phyloP scores from a whole-genome alignment of 2,329 filamentous ascomycete species.

The Penicillium sp. region DNA sequence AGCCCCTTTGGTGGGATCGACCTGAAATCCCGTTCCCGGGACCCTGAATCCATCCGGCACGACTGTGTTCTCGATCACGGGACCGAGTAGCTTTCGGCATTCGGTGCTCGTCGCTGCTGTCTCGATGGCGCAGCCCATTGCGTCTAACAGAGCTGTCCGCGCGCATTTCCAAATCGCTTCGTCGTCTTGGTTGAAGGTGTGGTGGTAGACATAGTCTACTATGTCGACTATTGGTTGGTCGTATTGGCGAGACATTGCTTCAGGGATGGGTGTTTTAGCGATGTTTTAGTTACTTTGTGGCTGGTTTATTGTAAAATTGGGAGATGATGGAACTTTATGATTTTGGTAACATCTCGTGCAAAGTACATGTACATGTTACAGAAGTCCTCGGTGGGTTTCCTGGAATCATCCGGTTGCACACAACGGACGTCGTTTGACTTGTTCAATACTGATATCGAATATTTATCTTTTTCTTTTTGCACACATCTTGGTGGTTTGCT shows the following conservation, averaged over 20 bases:
- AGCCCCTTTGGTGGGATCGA: constrained; percentile 43
- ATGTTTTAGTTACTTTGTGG: too few species aligned
- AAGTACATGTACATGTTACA: not conserved
- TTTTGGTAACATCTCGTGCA: not conserved
- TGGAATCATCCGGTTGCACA: not conserved
- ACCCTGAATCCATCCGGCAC: constrained; percentile 38
- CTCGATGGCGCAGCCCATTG: constrained; percentile 30
- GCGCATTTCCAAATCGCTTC: constrained; percentile 22
- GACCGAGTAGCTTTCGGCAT: constrained; percentile 19
- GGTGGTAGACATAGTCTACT: constrained; percentile 25
- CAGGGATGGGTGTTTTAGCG: not conserved
- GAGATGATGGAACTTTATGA: not conserved
- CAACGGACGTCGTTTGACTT: not conserved
- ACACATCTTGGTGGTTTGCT: not conserved
- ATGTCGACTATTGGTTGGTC: constrained; percentile 39
- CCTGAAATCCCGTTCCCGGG: constrained; percentile 38
- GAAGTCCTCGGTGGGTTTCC: constrained; percentile 1
- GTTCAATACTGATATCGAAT: not conserved
- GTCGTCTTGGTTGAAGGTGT: constrained; percentile 15
- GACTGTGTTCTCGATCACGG: constrained; percentile 14
- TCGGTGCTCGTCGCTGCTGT: constrained; percentile 23
- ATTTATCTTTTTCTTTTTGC: too few species aligned
- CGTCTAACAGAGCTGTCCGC: constrained; percentile 26
- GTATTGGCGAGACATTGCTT: constrained; percentile 32
- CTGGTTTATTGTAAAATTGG: not conserved